phyloP scores from a whole-genome alignment of 495 filamentous ascomycete genomes.

The Penicillium manginii region DNA sequence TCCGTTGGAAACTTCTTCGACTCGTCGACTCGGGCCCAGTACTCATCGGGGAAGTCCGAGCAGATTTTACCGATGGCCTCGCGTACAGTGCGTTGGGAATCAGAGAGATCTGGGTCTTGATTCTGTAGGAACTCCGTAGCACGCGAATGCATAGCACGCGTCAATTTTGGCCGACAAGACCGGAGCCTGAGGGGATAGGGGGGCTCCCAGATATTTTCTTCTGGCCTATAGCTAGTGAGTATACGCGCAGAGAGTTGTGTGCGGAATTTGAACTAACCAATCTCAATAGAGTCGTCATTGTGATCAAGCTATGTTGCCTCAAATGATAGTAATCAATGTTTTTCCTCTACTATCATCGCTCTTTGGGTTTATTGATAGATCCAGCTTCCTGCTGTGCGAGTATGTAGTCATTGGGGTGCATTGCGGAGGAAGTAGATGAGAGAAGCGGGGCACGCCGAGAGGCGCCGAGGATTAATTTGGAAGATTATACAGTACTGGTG shows the following conservation, averaged over 20 bases:
- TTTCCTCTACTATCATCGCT: too few relatives aligned
- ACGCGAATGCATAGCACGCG: conserved; percentile 13
- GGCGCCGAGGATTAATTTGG: not conserved
- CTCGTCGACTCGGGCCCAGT: conserved; percentile 54
- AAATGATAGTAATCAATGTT: not conserved
- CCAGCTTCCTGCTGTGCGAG: too few relatives aligned
- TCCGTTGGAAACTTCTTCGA: conserved; percentile 36
- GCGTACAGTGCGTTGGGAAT: conserved; percentile 63
- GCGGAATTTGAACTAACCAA: not conserved
- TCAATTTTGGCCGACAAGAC: not conserved
- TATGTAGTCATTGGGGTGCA: too few relatives aligned
- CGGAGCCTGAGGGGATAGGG: not conserved
- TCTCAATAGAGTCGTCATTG: conserved; percentile 1
- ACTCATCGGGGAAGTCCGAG: conserved; percentile 58
- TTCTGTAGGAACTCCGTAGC: conserved; percentile 24
- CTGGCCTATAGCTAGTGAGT: not conserved
- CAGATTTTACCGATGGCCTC: conserved; percentile 71
- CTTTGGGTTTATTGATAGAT: too few relatives aligned
- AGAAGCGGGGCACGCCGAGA: conserved; percentile 1
- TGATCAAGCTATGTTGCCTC: not conserved
- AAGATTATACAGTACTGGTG: not conserved
- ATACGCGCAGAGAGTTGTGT: too few relatives aligned
- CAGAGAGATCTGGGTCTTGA: conserved; percentile 20
- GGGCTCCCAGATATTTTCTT: not conserved
- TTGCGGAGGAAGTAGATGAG: not conserved